Percentiles rank a stretch among this genome's conserved stretches.
Evolutionary conservation across 768 basidiomycete species (phyloP).

Genomic region (Boletus patriciae): DNA sequence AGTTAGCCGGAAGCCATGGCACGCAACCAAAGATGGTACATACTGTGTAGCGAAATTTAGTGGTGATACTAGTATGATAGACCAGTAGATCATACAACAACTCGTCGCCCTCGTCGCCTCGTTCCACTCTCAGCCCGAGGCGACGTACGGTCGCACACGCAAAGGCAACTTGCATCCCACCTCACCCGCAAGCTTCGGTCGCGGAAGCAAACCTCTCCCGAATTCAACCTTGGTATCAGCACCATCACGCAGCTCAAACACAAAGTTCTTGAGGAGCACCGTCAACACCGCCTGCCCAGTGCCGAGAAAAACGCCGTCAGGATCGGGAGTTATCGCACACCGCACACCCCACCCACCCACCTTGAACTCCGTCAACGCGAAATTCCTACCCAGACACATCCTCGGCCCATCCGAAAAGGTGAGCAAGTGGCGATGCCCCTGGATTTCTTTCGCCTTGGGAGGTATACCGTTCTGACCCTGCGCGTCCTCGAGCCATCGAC

Average conservation of each 20-base stretch:
- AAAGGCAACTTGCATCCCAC: conserved; percentile 28
- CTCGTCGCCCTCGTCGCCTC: too few species aligned
- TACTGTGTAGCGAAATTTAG: too few species aligned
- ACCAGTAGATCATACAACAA: too few species aligned
- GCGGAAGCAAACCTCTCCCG: conserved; percentile 4
- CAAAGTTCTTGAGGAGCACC: conserved; percentile 44
- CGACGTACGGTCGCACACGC: conserved; percentile 16
- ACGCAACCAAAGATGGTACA: too few species aligned
- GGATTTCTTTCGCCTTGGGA: conserved; percentile 39
- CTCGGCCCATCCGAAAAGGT: conserved; percentile 52
- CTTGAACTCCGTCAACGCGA: conserved; percentile 42
- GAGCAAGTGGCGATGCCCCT: conserved; percentile 50
- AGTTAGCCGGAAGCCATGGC: too few species aligned
- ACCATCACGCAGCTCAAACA: conserved; percentile 38
- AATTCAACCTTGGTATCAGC: conserved; percentile 22
- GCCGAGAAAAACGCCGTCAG: neutral
- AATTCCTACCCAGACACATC: conserved; percentile 48
- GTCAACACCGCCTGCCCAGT: conserved; percentile 36
- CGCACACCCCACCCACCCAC: conserved; percentile 3
- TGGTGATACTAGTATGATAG: too few species aligned
- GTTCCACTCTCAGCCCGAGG: neutral
- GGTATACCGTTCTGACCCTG: conserved; percentile 16
- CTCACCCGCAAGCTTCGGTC: conserved; percentile 19
- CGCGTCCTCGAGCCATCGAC: conserved; percentile 53
- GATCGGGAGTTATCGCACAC: neutral